Base-by-base conservation (phyloP, 345 rosid genomes). In the Viola odorata region DNA sequence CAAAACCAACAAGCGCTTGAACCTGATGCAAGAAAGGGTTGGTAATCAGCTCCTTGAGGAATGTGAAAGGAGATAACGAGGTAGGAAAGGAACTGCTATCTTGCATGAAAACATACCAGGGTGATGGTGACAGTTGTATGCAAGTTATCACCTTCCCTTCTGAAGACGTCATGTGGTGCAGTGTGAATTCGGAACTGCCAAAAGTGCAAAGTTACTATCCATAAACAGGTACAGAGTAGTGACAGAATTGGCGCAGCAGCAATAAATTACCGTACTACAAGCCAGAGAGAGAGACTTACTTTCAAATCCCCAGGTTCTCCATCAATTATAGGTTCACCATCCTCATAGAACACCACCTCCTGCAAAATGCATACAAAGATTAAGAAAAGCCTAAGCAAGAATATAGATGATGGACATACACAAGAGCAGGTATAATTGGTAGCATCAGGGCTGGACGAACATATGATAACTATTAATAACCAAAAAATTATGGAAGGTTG, bases 261-360 rank as follows among this genome's bases (percentile, higher is more conserved):
- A 40, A 58, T 8, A 40, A 36, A 41, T 7, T 15, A 12, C 23
- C 58, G 36, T 5, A 36, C 13, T 6, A 17, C 37, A 55, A 37
- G 11, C 15, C 13, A 41, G 3, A 8, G 1, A 5, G 13, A 45
- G 37, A 45, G 41, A 57, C 72, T 37, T 53, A 88, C 99, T 95
- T 85, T 95, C 79, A 95, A 74, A 77, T 95, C 97, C 61, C 99
- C 99, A 47, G 97, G 87, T 67, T 95, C 99, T 40, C 99, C 99
- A 54, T 95, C 99, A 16, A 91, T 80, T 60, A 71, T 80, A 41
- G 97, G 99, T 52, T 95, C 99, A 16, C 99, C 99, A 36, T 95
- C 99, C 69, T 95, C 99, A 49, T 83, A 91, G 73, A 95, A 95
- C 61, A 83, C 89, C 51, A 95, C 91, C 79, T 88, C 99, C 99